phyloP scores from a whole-genome alignment of 441 rosid species.

The Bocquillonia castaneifolia region DNA sequence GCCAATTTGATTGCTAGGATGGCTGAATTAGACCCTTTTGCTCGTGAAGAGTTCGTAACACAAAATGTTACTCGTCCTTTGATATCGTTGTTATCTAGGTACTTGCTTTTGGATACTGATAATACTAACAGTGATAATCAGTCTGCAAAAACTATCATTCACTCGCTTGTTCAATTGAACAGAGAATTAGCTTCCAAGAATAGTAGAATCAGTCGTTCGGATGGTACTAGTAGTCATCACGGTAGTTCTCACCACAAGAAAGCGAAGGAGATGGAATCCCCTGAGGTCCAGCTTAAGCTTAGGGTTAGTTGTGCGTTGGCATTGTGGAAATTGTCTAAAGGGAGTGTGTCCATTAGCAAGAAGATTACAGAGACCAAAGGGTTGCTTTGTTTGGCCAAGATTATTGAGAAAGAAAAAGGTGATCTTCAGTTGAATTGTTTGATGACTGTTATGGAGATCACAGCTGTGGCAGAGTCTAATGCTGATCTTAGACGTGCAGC shows the following conservation, averaged over 20 bases:
- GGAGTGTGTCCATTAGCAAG: conserved; percentile 32
- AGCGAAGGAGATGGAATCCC: conserved; percentile 41
- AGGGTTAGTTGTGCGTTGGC: conserved; percentile 46
- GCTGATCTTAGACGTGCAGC: conserved; percentile 48
- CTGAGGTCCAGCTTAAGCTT: conserved; percentile 33
- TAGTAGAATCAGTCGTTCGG: conserved; percentile 17
- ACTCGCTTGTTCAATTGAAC: conserved; percentile 47
- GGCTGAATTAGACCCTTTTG: conserved; percentile 37
- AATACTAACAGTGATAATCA: conserved; percentile 7
- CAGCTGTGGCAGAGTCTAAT: conserved; percentile 41
- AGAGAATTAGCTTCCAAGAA: conserved; percentile 30
- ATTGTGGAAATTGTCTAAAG: conserved; percentile 40
- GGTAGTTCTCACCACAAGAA: conserved; percentile 34
- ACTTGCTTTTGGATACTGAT: conserved; percentile 30
- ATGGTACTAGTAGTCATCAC: conserved; percentile 27
- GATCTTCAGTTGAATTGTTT: conserved; percentile 45
- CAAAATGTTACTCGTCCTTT: conserved; percentile 45
- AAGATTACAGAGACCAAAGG: conserved; percentile 55
- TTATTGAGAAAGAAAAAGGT: conserved; percentile 40
- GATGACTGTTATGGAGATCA: conserved; percentile 48
- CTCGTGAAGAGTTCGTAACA: conserved; percentile 43
- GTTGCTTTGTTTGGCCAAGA: conserved; percentile 47
- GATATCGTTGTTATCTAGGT: conserved; percentile 39
- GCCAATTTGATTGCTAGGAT: conserved; percentile 45
- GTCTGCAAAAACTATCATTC: conserved; percentile 35